Evolutionary conservation across 441 rosid genomes (phyloP), one percentile per base, ranked within the genome.

Genomic region (Eutrema salsugineum): DNA sequence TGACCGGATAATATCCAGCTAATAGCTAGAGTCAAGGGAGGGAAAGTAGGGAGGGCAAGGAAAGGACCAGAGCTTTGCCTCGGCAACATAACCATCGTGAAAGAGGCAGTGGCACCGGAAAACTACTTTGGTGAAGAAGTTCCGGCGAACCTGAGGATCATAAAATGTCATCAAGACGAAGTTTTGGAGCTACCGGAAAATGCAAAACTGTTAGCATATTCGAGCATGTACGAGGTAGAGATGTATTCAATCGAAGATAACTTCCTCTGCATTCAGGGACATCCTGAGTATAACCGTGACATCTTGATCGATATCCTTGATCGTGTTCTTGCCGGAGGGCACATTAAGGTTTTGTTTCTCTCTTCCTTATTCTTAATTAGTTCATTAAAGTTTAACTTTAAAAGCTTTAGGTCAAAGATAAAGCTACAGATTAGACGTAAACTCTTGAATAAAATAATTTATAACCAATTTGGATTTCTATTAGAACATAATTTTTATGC

Each of bases 271-370:
- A 90, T 92, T 68, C 98, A 92, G 63, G 98, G 98, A 20, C 94
- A 92, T 75, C 97, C 95, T 7, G 98, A 93, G 78, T 90, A 93
- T 82, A 86, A 90, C 69, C 84, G 84, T 43, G 97, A 88, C 62
- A 88, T 90, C 40, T 80, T 93, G 28, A 78, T 11, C 53, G 80
- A 80, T 71, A 84, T 90, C 72, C 77, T 90, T 1, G 96, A 87
- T 56, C 93, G 97, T 54, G 87, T 88, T 43, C 83, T 83, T n/a
- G 38, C 49, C 20, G 77, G 48, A 63, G 77, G 83, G 60, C 53
- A 66, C 68, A 83, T 90, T 4, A 62, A 82, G 85, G 97, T 91
- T 11, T 10, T 7, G 27, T 51, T 28, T 17, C 14, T n/a, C 39
- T 38, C 36, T 38, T 6, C 0, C 6, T 40, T 43, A 54, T 40